Conservation (phyloP, 495 filamentous ascomycete species). For the Penicillium nucicola region DNA sequence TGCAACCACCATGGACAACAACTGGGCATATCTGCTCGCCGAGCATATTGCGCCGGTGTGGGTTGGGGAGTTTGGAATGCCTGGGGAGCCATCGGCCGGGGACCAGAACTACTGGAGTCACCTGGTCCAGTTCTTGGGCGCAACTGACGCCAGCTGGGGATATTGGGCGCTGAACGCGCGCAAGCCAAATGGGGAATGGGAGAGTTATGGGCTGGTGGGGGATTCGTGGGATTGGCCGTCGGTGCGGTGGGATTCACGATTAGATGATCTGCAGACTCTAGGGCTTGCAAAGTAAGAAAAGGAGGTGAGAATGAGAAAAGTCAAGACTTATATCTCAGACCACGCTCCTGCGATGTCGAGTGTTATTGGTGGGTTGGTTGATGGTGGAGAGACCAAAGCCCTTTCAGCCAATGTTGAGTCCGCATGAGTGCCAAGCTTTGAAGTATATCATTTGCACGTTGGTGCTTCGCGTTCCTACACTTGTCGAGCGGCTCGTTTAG, state of each 20-base stretch:
- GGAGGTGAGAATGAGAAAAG: not conserved
- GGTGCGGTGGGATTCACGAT: conserved; percentile 47
- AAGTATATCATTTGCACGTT: not conserved
- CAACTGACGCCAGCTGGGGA: conserved; percentile 56
- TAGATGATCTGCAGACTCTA: conserved; percentile 53
- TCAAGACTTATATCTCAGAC: not conserved
- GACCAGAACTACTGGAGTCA: conserved; percentile 60
- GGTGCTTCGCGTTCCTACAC: not conserved
- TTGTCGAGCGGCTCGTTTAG: too few species aligned
- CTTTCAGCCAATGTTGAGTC: conserved; percentile 1
- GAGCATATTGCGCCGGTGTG: conserved; percentile 57
- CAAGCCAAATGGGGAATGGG: conserved; percentile 49
- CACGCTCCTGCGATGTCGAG: not conserved
- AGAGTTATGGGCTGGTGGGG: conserved; percentile 53
- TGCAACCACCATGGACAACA: conserved; percentile 52
- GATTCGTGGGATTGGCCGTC: conserved; percentile 57
- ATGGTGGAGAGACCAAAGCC: not conserved
- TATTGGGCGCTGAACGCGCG: conserved; percentile 64
- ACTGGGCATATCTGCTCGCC: conserved; percentile 60
- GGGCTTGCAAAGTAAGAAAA: not conserved
- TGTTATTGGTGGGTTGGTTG: not conserved
- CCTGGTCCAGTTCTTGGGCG: conserved; percentile 50
- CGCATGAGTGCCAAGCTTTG: conserved; percentile 13
- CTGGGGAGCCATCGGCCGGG: conserved; percentile 42
- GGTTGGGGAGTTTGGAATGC: conserved; percentile 59